Base-by-base conservation (phyloP, 805 yeast genomes). In the Monosporozyma aerobia region DNA sequence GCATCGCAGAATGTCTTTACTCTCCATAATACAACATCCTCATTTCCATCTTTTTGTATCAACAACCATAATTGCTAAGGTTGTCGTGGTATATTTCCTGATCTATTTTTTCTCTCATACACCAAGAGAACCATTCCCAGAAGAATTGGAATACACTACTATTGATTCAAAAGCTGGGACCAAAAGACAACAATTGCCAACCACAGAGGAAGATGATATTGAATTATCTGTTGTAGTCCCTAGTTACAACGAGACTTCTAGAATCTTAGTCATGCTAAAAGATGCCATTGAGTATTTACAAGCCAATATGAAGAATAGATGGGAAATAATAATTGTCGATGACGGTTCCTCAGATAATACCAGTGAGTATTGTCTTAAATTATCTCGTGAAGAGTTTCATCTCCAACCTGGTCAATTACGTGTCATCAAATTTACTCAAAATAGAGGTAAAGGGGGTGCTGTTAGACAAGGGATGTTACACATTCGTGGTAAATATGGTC, bases 361-460 rank as follows among this genome's bases (percentile, higher is more conserved):
- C 0, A 79, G 82, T 14, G 77, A 78, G 30, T 84, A 74, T 62
- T 95, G 96, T 11, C 64, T 94, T 41, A 65, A 74, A n/a, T 76
- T 85, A 66, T 77, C 80, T 1, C 57, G 63, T 7, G 59, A 69
- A 8, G 71, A 77, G 47, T 75, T 77, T 55, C 65, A 73, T 3
- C 67, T 82, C 39, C 53, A 65, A 39, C 83, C 87, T 0, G 85
- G 81, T 49, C 77, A 77, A 51, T 61, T 94, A 62, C 75, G 92
- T 59, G 90, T 88, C 45, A 75, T 87, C n/a, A 77, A 76, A 58
- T 75, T 94, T 56, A 79, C 70, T 25, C 68, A 79, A 56, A 94
- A 94, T 67, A 77, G 99, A 61, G 99, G 99, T 27, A 92, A 92
- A 71, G 95, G 95, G 37, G 97, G 98, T 11, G 99, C 98, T 0